Evolutionary conservation across 768 basidiomycete genomes (phyloP), one percentile per base, ranked within the genome.

Genomic region (Cystobasidium onofrii): DNA sequence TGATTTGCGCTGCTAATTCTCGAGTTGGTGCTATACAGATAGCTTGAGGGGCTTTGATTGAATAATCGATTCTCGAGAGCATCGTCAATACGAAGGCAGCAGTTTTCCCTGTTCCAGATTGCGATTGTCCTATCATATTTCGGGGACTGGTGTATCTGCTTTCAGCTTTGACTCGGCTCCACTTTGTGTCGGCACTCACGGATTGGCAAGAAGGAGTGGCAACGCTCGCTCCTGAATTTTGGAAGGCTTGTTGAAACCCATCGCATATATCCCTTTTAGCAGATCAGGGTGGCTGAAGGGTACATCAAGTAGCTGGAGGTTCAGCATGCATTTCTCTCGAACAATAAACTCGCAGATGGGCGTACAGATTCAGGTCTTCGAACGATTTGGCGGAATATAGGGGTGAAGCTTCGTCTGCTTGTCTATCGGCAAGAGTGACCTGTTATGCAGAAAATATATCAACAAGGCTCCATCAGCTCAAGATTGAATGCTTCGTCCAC

Each of bases 61-160:
- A 84, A 78, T 89, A 94, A 82, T 97, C 92, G 60, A 98, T 86
- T 46, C 95, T 88, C 80, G 90, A 93, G 18, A 98, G 86, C 94
- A 99, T 98, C 13, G 95, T 94, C 62, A 99, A 84, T 15, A 93
- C 91, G 81, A 99, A 99, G 12, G 96, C 96, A 2, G 96, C 96
- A 1, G 96, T 98, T 84, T 99, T 99, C 62, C 96, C 96, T 10
- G 96, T 99, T 44, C 96, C 96, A 39, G 96, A 98, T 79, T 99
- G 96, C 64, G 94, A 98, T 83, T 99, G 96, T 20, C 93, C 96
- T 80, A 98, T 98, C 89, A 98, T 94, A 82, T 98, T 98, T 65
- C 88, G 89, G 13, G 95, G 90, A n/a, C 95, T 99, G 80, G 6
- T 3, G 0, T 1, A 29, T n/a, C 12, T 23, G 12, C 39, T 27